Evolutionary conservation across 768 basidiomycete genomes (phyloP).

Genomic region (Rhodotorula babjevae): DNA sequence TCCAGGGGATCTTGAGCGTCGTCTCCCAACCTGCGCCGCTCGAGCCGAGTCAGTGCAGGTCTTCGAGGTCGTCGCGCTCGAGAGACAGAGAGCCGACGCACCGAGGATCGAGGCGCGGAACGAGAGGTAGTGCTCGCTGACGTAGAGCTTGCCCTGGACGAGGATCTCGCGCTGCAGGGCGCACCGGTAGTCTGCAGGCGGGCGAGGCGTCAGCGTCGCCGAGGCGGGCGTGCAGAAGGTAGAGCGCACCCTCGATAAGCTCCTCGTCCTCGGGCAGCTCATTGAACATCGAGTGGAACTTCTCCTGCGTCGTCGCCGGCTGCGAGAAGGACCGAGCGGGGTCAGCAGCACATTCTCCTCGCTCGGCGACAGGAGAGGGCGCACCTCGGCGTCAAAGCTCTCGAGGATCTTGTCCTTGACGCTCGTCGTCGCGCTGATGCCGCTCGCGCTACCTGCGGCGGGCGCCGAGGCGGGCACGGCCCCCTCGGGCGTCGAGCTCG

Average conservation of each 20-base stretch:
- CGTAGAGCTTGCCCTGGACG: conserved; percentile 24
- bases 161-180: conserved; percentile 23
- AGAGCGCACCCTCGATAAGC: conserved; percentile 78
- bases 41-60: background rate
- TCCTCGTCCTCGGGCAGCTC: conserved; percentile 88
- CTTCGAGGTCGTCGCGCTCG: no score
- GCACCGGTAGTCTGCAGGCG: conserved; percentile 25
- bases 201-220: no score
- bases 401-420: conserved; percentile 31
- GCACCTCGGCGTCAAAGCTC: conserved; percentile 20
- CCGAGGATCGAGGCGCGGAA: conserved; percentile 33
- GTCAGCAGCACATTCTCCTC: background rate
- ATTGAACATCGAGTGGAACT: conserved; percentile 88
- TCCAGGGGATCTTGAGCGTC: conserved; percentile 76
- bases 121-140: conserved; percentile 16
- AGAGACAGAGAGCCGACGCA: background rate
- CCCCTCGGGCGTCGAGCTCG: background rate
- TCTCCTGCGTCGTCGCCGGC: conserved; percentile 60
- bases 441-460: background rate
- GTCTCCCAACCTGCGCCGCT: conserved; percentile 53
- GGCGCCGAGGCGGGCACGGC: background rate
- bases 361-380: background rate
- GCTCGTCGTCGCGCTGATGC: conserved; percentile 21
- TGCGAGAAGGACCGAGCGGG: background rate
- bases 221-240: background rate